Percentiles rank a stretch among this genome's conserved stretches.
These are phyloP conservation scores for Oleoguttula mirabilis DNA, from an alignment of 495 filamentous ascomycete genomes.

Conservation along the genomic window DNA sequence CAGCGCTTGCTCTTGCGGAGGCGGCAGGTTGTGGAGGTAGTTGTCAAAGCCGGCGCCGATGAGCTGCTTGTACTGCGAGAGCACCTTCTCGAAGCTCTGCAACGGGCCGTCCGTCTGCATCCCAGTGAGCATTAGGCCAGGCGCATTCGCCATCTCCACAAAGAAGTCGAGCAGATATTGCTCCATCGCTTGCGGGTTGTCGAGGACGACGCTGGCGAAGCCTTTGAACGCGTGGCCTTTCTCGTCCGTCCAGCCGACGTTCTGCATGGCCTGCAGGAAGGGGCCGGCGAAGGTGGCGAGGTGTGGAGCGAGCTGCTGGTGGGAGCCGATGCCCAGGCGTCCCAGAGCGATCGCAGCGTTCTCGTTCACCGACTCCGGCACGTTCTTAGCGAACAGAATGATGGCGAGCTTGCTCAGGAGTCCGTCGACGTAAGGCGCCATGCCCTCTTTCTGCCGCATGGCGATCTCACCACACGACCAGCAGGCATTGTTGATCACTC, in stretches of 20 bases:
- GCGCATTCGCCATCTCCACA: slow-evolving; percentile 55
- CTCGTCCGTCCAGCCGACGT: slow-evolving; percentile 81
- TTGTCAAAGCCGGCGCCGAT: slow-evolving; percentile 13
- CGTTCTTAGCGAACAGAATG: slow-evolving; percentile 70
- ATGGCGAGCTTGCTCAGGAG: slow-evolving; percentile 60
- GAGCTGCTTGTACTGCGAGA: slow-evolving; percentile 15
- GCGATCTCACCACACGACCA: slow-evolving; percentile 95
- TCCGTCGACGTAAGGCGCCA: slow-evolving; percentile 65
- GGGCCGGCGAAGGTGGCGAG: slow-evolving; percentile 67
- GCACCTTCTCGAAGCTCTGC: slow-evolving; percentile 30
- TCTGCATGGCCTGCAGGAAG: slow-evolving; percentile 70
- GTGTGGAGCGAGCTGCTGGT: slow-evolving; percentile 64
- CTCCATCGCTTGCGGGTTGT: slow-evolving; percentile 89
- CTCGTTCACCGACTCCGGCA: slow-evolving; percentile 85
- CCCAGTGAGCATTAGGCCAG: slow-evolving; percentile 50
- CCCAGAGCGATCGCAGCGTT: slow-evolving; percentile 92
- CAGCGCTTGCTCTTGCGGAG: slow-evolving; percentile 17
- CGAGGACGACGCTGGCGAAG: slow-evolving; percentile 70
- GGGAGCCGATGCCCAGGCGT: slow-evolving; percentile 71
- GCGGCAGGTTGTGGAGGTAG: slow-evolving; percentile 15
- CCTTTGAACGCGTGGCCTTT: slow-evolving; percentile 89
- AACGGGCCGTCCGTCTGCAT: slow-evolving; percentile 40
- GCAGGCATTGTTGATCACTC: slow-evolving; percentile 94
- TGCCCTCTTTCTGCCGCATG: slow-evolving; percentile 56
- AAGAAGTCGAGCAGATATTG: slow-evolving; percentile 72